These are phyloP conservation scores for Leishmania braziliensis DNA, from an alignment of 208 protist species.

Conservation along the genomic window DNA sequence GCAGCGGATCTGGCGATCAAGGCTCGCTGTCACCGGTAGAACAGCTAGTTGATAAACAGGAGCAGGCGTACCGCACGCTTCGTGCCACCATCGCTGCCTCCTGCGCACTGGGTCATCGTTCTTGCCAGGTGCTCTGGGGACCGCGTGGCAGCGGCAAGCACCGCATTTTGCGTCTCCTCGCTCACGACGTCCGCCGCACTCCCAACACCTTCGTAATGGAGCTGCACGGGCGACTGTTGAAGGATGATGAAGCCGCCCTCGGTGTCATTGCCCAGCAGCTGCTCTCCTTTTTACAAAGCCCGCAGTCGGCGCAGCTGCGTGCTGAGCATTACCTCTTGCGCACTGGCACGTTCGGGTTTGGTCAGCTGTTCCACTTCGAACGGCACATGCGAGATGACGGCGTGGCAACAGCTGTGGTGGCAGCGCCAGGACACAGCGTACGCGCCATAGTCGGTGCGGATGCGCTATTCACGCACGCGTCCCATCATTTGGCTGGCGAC, in stretches of 20 bases:
- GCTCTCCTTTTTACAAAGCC: slow-evolving; percentile 57
- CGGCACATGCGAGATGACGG: slow-evolving; percentile 27
- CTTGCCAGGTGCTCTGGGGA: slow-evolving; percentile 80
- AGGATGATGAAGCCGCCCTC: slow-evolving; percentile 65
- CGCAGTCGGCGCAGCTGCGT: slow-evolving; percentile 52
- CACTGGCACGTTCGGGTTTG: slow-evolving; percentile 79
- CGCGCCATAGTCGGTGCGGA: background rate
- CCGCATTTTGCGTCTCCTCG: slow-evolving; percentile 68
- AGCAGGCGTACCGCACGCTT: slow-evolving; percentile 61
- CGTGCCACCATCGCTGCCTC: slow-evolving; percentile 74
- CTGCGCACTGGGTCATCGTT: slow-evolving; percentile 71
- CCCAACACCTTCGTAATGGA: slow-evolving; percentile 62
- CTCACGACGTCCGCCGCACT: slow-evolving; percentile 53
- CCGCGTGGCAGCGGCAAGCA: slow-evolving; percentile 74
- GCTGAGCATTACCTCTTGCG: slow-evolving; percentile 54
- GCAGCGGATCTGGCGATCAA: background rate
- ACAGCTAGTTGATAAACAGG: slow-evolving; percentile 35
- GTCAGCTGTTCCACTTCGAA: slow-evolving; percentile 71
- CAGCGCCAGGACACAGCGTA: background rate
- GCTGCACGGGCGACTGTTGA: slow-evolving; percentile 69
- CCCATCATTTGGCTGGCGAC: background rate
- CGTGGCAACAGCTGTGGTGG: slow-evolving; percentile 9
- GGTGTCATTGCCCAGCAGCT: slow-evolving; percentile 71
- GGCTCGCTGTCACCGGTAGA: background rate
- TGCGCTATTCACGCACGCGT: background rate